Conservation (phyloP, 208 protist species). For the Strigomonas culicis region DNA sequence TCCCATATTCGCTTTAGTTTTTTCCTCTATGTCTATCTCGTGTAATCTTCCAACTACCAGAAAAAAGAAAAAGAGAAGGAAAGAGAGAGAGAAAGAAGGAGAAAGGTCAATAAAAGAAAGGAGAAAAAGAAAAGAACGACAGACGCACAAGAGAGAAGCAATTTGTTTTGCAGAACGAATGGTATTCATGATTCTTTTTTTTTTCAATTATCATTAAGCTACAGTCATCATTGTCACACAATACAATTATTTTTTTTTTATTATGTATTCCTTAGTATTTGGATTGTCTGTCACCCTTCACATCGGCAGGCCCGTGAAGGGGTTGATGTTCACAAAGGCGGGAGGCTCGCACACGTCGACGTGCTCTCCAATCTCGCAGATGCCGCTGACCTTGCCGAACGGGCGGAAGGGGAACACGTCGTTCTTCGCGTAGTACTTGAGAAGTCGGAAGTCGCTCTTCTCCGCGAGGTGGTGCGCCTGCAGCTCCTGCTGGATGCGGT, state of each 20-base stretch:
- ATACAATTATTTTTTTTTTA: slow-evolving; percentile 8
- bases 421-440: slow-evolving; percentile 89
- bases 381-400: slow-evolving; percentile 84
- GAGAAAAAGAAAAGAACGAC: neutral
- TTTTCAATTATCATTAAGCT: neutral
- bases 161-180: neutral
- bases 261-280: slow-evolving; percentile 1
- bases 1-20: slow-evolving; percentile 24
- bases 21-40: neutral
- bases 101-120: neutral
- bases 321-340: slow-evolving; percentile 78
- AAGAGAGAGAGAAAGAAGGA: slow-evolving; percentile 15
- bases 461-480: slow-evolving; percentile 64
- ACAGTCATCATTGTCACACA: neutral
- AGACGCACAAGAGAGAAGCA: slow-evolving; percentile 8
- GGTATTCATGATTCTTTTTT: neutral
- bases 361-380: slow-evolving; percentile 78
- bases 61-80: neutral
- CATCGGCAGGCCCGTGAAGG: slow-evolving; percentile 46
- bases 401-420: slow-evolving; percentile 73
- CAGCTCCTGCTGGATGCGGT: slow-evolving; percentile 38
- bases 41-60: neutral
- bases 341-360: slow-evolving; percentile 39
- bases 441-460: slow-evolving; percentile 67
- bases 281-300: slow-evolving; percentile 13